Evolutionary conservation across 768 basidiomycete genomes (phyloP).

Genomic region (Boletus tylopilopsis): DNA sequence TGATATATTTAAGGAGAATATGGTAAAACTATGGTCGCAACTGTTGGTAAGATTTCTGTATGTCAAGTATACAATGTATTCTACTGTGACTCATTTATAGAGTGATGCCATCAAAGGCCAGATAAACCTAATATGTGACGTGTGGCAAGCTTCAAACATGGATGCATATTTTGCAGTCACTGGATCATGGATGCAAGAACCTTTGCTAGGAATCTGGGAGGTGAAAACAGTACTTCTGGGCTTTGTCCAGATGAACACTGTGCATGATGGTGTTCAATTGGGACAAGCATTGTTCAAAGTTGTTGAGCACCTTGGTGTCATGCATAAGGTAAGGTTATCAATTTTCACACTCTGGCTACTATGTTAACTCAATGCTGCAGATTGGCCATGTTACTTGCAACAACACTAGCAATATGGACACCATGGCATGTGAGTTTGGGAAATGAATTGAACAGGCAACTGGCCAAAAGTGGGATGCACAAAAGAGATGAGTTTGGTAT

Average conservation of each 20-base stretch:
- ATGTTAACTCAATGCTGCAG: neutral
- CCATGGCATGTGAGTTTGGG: neutral
- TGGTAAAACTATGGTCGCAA: too few species aligned
- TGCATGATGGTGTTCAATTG: conserved; percentile 35
- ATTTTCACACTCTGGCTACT: neutral
- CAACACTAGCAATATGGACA: neutral
- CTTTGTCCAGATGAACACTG: conserved; percentile 36
- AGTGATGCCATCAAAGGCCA: too few species aligned
- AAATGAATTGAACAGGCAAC: neutral
- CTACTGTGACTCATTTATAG: too few species aligned
- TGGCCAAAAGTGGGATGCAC: neutral
- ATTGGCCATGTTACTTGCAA: neutral
- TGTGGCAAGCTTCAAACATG: too few species aligned
- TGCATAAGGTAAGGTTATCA: conserved; percentile 26
- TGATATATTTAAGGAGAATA: too few species aligned
- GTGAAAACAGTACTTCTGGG: conserved; percentile 27
- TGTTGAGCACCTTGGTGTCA: conserved; percentile 21
- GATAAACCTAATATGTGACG: too few species aligned
- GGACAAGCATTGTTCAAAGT: conserved; percentile 39
- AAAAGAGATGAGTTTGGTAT: neutral
- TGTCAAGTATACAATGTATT: too few species aligned
- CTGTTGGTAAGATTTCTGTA: too few species aligned
- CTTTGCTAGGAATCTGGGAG: neutral
- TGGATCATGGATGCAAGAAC: neutral
- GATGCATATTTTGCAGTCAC: too few species aligned